Percentiles rank a stretch among this genome's conserved stretches.
phyloP scores from a whole-genome alignment of 805 yeast species.

The Candida multigemmis region DNA sequence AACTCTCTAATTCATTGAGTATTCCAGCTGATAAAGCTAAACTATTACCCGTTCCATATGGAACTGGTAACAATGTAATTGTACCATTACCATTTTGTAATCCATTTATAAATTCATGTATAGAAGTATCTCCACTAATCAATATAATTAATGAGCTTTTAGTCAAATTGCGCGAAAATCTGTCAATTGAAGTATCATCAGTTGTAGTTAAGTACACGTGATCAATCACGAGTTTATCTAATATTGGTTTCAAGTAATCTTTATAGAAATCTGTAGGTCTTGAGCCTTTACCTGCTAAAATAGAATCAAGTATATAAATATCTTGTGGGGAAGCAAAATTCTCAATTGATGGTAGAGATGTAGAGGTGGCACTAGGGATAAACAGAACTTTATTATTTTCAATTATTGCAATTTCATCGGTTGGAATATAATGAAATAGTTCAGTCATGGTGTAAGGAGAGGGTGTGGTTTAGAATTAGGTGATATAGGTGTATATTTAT shows the following conservation, averaged over 20 bases:
- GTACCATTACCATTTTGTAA: slow-evolving; percentile 8
- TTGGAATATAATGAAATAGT: too few species aligned
- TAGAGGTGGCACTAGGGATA: too few species aligned
- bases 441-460: too few species aligned
- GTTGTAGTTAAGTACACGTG: slow-evolving; percentile 37
- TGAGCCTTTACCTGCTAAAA: slow-evolving; percentile 40
- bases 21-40: slow-evolving; percentile 53
- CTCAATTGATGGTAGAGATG: too few species aligned
- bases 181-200: slow-evolving; percentile 24
- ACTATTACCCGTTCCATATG: slow-evolving; percentile 86
- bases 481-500: too few species aligned
- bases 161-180: slow-evolving; percentile 24
- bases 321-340: too few species aligned
- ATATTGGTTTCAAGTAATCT: slow-evolving; percentile 38
- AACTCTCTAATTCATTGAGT: slow-evolving; percentile 7
- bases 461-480: too few species aligned
- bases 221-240: slow-evolving; percentile 23
- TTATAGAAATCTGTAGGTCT: slow-evolving; percentile 25
- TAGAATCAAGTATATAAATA: slow-evolving; percentile 39
- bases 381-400: too few species aligned
- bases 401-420: too few species aligned
- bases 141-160: slow-evolving; percentile 38
- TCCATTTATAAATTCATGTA: slow-evolving; percentile 65
- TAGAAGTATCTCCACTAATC: slow-evolving; percentile 81
- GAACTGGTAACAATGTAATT: slow-evolving; percentile 35